phyloP scores from a whole-genome alignment of 2,329 filamentous ascomycete species.

The Stagonosporopsis chrysanthemi region DNA sequence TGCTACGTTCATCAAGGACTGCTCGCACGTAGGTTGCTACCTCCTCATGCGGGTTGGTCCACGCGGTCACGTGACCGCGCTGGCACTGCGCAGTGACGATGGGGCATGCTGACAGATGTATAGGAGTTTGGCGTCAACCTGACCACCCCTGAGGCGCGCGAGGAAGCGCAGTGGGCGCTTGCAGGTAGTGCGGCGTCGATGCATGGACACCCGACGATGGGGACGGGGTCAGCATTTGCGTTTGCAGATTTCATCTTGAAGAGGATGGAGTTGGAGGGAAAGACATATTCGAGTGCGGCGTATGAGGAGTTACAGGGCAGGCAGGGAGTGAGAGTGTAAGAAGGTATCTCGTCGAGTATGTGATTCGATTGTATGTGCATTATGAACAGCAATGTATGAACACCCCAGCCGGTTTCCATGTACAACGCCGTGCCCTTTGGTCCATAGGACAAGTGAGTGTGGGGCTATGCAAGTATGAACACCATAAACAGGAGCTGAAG shows the following conservation, averaged over 20 bases:
- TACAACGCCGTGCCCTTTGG: conserved; percentile 13
- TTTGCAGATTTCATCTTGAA: conserved; percentile 5
- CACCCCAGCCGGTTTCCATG: not conserved
- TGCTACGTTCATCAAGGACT: conserved; percentile 3
- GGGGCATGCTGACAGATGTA: not conserved
- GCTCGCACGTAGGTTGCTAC: not conserved
- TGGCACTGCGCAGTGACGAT: not conserved
- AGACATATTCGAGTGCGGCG: not conserved
- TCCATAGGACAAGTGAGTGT: conserved; percentile 18
- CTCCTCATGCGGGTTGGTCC: not conserved
- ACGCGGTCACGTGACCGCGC: not conserved
- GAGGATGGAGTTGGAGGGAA: conserved; percentile 1
- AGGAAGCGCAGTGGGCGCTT: conserved; percentile 15
- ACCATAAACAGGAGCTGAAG: not conserved
- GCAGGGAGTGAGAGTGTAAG: not conserved
- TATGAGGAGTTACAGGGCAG: conserved; percentile 1
- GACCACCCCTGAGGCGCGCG: not conserved
- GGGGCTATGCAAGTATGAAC: not conserved
- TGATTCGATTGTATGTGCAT: not conserved
- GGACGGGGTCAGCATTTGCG: conserved; percentile 9
- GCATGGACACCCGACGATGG: conserved; percentile 3
- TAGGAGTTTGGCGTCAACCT: conserved; percentile 5
- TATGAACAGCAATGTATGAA: conserved; percentile 2
- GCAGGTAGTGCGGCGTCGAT: conserved; percentile 4
- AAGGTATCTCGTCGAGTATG: not conserved